Evolutionary conservation across 108 stramenopile genomes (phyloP).

Genomic region (Pinguiococcus pyrenoidosus): DNA sequence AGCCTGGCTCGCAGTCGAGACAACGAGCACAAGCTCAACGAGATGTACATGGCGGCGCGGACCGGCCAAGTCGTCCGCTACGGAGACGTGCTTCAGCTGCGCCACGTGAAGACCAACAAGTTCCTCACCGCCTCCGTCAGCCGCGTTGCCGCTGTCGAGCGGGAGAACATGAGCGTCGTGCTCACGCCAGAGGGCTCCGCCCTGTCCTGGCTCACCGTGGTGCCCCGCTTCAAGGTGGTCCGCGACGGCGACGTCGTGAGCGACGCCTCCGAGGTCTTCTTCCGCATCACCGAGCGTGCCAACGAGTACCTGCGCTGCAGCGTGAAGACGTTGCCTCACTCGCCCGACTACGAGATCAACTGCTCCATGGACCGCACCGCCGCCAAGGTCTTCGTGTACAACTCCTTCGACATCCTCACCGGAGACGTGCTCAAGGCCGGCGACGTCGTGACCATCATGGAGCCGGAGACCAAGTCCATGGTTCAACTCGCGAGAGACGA

Average conservation of each 20-base stretch:
- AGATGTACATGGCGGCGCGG: constrained; percentile 7
- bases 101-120: constrained; percentile 17
- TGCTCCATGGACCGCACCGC: constrained; percentile 19
- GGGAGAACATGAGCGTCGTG: constrained; percentile 9
- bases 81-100: constrained; percentile 18
- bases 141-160: constrained; percentile 7
- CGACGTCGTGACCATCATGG: constrained; percentile 6
- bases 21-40: constrained; percentile 20
- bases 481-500: neutral
- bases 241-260: constrained; percentile 16
- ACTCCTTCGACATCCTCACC: neutral
- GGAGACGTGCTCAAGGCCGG: neutral
- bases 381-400: constrained; percentile 11
- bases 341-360: constrained; percentile 10
- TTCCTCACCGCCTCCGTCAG: constrained; percentile 6
- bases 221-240: constrained; percentile 22
- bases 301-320: constrained; percentile 5
- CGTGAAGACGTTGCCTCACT: neutral
- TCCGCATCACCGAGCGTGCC: constrained; percentile 10
- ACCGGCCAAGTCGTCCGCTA: constrained; percentile 9
- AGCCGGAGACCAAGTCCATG: constrained; percentile 12
- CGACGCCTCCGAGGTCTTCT: constrained; percentile 8
- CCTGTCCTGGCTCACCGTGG: constrained; percentile 12
- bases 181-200: constrained; percentile 1
- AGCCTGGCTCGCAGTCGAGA: constrained; percentile 11